Percentiles rank a stretch among this genome's conserved stretches.
These are phyloP conservation scores for Solanum chaucha DNA, from an alignment of 257 asterid species.

Conservation along the genomic window DNA sequence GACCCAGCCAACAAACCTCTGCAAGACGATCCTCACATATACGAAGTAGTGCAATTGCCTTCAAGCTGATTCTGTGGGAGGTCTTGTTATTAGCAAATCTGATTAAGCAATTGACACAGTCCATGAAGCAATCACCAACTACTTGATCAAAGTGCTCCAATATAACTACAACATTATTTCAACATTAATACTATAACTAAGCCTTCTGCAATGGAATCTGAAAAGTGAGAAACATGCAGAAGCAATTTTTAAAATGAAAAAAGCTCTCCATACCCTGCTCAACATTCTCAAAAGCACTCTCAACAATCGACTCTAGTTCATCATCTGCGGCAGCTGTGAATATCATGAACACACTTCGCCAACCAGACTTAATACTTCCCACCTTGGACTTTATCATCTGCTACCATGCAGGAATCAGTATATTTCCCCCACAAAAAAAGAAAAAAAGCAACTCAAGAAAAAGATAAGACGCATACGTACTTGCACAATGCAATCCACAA, in stretches of 20 bases:
- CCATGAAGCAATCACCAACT: constrained; percentile 98
- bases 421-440: constrained; percentile 2
- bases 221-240: constrained; percentile 1
- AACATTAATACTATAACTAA: constrained; percentile 16
- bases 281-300: constrained; percentile 96
- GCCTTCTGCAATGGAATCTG: constrained; percentile 1
- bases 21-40: constrained; percentile 99
- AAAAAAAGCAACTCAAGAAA: background rate
- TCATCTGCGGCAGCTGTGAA: constrained; percentile 99
- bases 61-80: constrained; percentile 89
- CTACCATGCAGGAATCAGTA: constrained; percentile 22
- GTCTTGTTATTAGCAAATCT: constrained; percentile 93
- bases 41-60: constrained; percentile 98
- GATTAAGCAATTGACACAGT: constrained; percentile 97
- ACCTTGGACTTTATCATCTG: constrained; percentile 99
- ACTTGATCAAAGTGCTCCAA: constrained; percentile 99
- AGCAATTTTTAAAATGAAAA: constrained; percentile 3
- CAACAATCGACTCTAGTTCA: constrained; percentile 82
- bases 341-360: constrained; percentile 99
- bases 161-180: constrained; percentile 54
- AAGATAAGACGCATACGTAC: constrained; percentile 36
- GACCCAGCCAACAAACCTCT: constrained; percentile 46
- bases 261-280: constrained; percentile 68
- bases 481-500: constrained; percentile 96
- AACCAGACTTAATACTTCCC: constrained; percentile 95